Evolutionary conservation across 345 rosid species (phyloP), one percentile per base, ranked within the genome.

Genomic region (Gossypium herbaceum): DNA sequence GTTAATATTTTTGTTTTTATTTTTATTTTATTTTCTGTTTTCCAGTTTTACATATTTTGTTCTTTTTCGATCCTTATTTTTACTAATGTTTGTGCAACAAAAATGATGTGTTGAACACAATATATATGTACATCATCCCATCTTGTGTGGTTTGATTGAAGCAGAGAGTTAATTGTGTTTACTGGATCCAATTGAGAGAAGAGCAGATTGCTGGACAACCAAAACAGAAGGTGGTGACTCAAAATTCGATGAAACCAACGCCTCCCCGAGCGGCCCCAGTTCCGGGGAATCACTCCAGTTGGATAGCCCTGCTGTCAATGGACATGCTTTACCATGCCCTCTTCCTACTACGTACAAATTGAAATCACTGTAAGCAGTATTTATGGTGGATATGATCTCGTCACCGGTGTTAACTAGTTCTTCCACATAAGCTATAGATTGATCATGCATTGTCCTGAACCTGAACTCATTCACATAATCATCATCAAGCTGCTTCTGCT

Each of bases 341-440:
- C 74, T 77, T 20, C 89, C 89, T 0, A 84, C 81, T 19, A 86
- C 43, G 12, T 79, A 84, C 62, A 86, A 68, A 51, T 86, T 87
- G 20, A 19, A 80, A 4, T 64, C 72, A 29, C 34, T 41, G 56
- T 73, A 73, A 45, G 10, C 47, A 8, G 60, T 43, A 12, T 11
- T 71, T 24, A 83, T 54, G 2, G 71, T 44, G 1, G 78, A 64
- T 13, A 83, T 20, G 2, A 76, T 22, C 50, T 84, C 68, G 2
- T 78, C 66, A 7, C 75, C 79, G 0, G 48, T 29, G 9, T 55
- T 80, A 7, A 80, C 79, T 11, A 44, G 16, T 58, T 58, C 24
- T 24, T 58, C 62, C 10, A 20, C 12, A 15, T 10, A 58, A 24
- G 7, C 19, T 58, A 22, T 58, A 20, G 62, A 58, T 3, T 58